Base-by-base conservation (phyloP, 805 yeast genomes). In the Candida xyloterini region DNA sequence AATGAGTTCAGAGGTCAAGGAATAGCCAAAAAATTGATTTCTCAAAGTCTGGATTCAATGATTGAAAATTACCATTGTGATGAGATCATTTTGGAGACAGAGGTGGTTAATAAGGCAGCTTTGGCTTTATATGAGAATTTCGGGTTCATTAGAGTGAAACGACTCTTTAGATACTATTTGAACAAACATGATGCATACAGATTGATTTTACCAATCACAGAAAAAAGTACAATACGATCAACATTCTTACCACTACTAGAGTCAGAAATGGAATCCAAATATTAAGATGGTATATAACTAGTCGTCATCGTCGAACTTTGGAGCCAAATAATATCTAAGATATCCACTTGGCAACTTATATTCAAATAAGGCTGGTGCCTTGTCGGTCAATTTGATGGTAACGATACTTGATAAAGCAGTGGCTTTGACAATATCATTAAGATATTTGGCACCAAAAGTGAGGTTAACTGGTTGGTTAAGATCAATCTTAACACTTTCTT, bases 311-410 rank as follows among this genome's bases (percentile, higher is more conserved):
- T 85, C 96, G 62, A 93, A 88, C 75, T 93, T 91, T 44, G 99
- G 99, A 54, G 99, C 99, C 64, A 93, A 76, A 77, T 86, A 93
- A 78, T 85, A 93, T 63, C 96, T 83, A 63, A 93, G 73, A 67
- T 87, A 86, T 39, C 99, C 99, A 64, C 91, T 84, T 47, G 88
- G 81, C 60, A 93, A 73, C 66, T 83, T 84, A 70, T 83, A 93
- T 69, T 91, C 97, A 59, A 93, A 88, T 63, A 89, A 70, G 29
- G 97, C 95, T 24, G 99, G 99, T 11, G 93, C 81, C 60, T 85
- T 88, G 57, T 84, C 91, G 14, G 95, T 85, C 58, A 93, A 76
- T 65, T 87, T 85, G 50, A 93, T 74, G 28, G 93, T 84, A 45
- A 91, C 90, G 30, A 81, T 72, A 31, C 75, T 67, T 1, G 96